Base-by-base conservation (phyloP, 768 basidiomycete genomes). In the Tremella fuciformis region DNA sequence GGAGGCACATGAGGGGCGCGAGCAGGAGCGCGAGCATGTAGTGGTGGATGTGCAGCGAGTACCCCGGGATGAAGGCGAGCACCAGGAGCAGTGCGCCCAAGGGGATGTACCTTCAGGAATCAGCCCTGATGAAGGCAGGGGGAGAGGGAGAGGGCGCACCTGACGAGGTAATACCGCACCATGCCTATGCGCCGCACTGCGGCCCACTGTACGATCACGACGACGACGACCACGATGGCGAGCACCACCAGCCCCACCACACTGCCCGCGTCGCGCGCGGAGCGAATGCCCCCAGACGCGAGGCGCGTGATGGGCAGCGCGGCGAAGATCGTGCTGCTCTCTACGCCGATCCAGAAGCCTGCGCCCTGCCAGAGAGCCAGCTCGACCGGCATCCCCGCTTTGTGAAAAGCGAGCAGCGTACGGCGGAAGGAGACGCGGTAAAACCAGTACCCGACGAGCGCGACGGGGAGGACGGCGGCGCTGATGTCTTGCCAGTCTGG, bases 331-430 rank as follows among this genome's bases (percentile, higher is more conserved):
- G 62, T 65, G 1, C 55, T 58, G 29, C 59, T 62, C 42, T 73
- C 71, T 8, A 73, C 50, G 4, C 71, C 71, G 16, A 73, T 60
- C 71, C 71, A 73, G 48, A 46, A 69, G 37, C 71, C 71, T 18
- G 53, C 8, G 2, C 71, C 71, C 57, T 70, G 69, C 71, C 71
- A 73, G 2, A 70, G 18, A 3, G 57, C 65, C 24, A 52, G 13
- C 48, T 73, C 71, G 15, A 70, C 34, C 3, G 71, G 67, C 40
- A 70, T 40, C 6, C 29, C 29, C 29, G 29, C 11, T 16, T 70
- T 34, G 8, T 6, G 60, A 34, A 70, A 73, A 0, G 58, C 66
- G 11, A 13, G 13, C 11, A 73, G 13, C 0, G 66, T 67, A 15
- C 57, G 26, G 22, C 63, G 50, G 58, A 73, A 70, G 8, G 69